Base-by-base conservation (phyloP, 352 stramenopile species). In the Pythium dissotocum region DNA sequence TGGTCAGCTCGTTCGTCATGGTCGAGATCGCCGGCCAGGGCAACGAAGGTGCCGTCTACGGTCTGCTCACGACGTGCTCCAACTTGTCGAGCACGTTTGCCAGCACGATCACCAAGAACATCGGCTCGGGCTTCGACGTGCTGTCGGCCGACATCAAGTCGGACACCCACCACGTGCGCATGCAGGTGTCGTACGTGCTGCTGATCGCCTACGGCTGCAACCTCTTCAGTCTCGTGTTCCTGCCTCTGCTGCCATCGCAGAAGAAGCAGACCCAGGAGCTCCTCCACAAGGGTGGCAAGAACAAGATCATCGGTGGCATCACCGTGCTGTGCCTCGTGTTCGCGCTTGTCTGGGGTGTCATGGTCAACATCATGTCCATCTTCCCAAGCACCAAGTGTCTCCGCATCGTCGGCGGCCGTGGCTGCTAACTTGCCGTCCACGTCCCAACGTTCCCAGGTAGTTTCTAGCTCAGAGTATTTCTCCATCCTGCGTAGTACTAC, bases 11-110 rank as follows among this genome's bases (percentile, higher is more conserved):
- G 30, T 72, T 55, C 51, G 58, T 66, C 48, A 38, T 73, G 24
- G 70, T 76, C 24, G 66, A 77, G 35, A 14, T 77, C 16, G 58
- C 57, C 35, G 69, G 74, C 24, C 58, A 64, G 13, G 70, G 65
- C 28, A 65, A 69, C 54, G 70, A 76, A 63, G 66, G 46, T 28
- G 57, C 62, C 21, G 65, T 59, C 6, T 66, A 66, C 24, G 65
- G 54, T 44, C 54, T 76, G 48, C 24, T 69, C 21, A 61, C 70
- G 51, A 76, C 70, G 18, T n/a, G 65, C 18, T 58, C 44, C 18
- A 71, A 76, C 57, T 9, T 70, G 26, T 54, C 55, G 24, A 24
- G 24, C 7, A 60, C 70, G 1, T 58, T 76, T 32, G 70, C 65
- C 3, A 38, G 18, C 8, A 54, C 60, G 14, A 48, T 72, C 30